These are phyloP conservation scores for Monilinia polystroma DNA, from an alignment of 2,329 filamentous ascomycete genomes.

Conservation along the genomic window DNA sequence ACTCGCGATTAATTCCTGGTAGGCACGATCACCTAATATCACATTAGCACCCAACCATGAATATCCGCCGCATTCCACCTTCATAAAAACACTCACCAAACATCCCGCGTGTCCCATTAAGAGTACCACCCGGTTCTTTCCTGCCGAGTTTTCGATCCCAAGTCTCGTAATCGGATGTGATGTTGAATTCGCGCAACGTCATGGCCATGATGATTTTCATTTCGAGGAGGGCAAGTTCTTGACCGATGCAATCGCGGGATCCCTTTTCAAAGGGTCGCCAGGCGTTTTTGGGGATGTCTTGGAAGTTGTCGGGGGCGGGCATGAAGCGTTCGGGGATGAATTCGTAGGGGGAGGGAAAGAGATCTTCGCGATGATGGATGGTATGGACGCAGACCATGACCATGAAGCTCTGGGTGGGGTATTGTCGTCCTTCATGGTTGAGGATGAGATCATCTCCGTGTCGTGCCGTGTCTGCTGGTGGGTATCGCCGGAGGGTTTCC, in stretches of 20 bases:
- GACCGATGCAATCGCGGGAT: slow-evolving; percentile 55
- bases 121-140: slow-evolving; percentile 26
- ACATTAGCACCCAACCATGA: background rate
- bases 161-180: slow-evolving; percentile 25
- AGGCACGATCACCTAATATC: slow-evolving; percentile 23
- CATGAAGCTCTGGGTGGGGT: slow-evolving; percentile 25
- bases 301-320: slow-evolving; percentile 36
- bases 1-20: slow-evolving; percentile 28
- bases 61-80: background rate
- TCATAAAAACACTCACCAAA: slow-evolving; percentile 21
- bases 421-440: slow-evolving; percentile 16
- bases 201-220: slow-evolving; percentile 49
- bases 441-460: slow-evolving; percentile 24
- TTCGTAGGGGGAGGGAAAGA: slow-evolving; percentile 46
- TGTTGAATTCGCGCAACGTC: slow-evolving; percentile 24
- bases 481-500: slow-evolving; percentile 32
- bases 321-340: slow-evolving; percentile 53
- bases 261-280: slow-evolving; percentile 58
- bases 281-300: slow-evolving; percentile 42
- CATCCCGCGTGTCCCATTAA: slow-evolving; percentile 28
- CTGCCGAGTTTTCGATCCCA: slow-evolving; percentile 28
- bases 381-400: slow-evolving; percentile 27
- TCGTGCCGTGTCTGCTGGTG: slow-evolving; percentile 28
- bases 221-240: slow-evolving; percentile 53
- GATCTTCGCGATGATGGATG: slow-evolving; percentile 38